Percentiles rank a stretch among this genome's conserved stretches.
Conservation (phyloP, 176 grass and related monocot species). For the Chrysopogon serrulatus region DNA sequence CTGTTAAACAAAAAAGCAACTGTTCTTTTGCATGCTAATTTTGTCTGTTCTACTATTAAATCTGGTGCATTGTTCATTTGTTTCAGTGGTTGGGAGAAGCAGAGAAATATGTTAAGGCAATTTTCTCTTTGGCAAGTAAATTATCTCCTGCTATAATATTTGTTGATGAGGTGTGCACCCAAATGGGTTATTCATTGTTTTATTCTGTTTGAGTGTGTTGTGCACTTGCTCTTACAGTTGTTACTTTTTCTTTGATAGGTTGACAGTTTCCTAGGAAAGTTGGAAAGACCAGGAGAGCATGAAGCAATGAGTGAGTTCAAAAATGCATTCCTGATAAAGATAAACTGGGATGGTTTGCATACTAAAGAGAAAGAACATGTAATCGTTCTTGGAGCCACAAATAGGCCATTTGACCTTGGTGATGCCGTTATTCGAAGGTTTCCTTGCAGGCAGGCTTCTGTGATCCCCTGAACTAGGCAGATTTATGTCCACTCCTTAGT, state of each 20-base stretch:
- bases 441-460: slow-evolving; percentile 55
- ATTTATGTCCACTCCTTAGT: neutral
- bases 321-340: slow-evolving; percentile 87
- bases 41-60: neutral
- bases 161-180: slow-evolving; percentile 59
- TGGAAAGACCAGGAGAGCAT: slow-evolving; percentile 50
- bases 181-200: neutral
- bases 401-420: slow-evolving; percentile 82
- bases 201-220: neutral
- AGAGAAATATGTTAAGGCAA: slow-evolving; percentile 78
- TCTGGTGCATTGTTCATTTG: neutral
- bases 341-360: slow-evolving; percentile 68
- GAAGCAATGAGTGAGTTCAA: slow-evolving; percentile 63
- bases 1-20: neutral
- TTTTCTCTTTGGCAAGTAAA: slow-evolving; percentile 90
- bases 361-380: slow-evolving; percentile 74
- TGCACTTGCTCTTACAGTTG: neutral
- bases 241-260: slow-evolving; percentile 32
- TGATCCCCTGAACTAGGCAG: neutral
- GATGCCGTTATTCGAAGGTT: slow-evolving; percentile 84
- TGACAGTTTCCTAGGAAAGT: slow-evolving; percentile 75
- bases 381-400: slow-evolving; percentile 78
- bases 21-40: neutral
- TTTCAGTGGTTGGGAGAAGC: slow-evolving; percentile 73
- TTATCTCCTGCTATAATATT: slow-evolving; percentile 76